Base-by-base conservation (phyloP, 169 alveolate species). In the Eimeria zaria region DNA sequence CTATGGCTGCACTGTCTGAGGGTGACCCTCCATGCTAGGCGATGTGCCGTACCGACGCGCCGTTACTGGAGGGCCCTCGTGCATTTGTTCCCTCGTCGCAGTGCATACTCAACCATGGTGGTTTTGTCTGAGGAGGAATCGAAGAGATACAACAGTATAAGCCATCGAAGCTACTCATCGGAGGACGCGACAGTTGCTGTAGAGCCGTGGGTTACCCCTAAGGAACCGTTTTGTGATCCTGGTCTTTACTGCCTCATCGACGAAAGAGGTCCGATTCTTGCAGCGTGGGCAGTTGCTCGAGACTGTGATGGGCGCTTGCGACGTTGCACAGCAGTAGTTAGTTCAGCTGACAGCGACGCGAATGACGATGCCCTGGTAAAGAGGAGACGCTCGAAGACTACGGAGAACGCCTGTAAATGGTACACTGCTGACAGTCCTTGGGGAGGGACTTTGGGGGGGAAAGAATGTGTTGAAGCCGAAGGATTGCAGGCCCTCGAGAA, bases 1-100 rank as follows among this genome's bases (percentile, higher is more conserved):
- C 44, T 87, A 24, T 87, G 83, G 93, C 78, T 20, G 67, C 93
- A 87, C 81, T 87, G 93, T 33, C 81, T 87, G 81, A 36, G 93
- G 58, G 93, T 87, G 64, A 87, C 93, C 73, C 93, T 87, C 62
- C 78, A 87, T n/a, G 93, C 93, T 44, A 48, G 93, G 78, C 93
- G 93, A 67, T 87, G 93, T 62, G 55, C 93, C 53, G 62, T 87
- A 12, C 78, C 64, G 64, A 87, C 93, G 2, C 93, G 93, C 81
- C 80, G 93, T 20, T 60, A 62, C 73, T 87, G 93, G 93, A 87
- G 44, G 83, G 93, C 93, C 80, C 20, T 87, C 83, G 81, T 87
- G 33, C 93, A 69, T 11, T 58, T 87, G n/a, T 87, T 87, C 93
- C 93, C 93, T 39, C 51, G 93, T 36, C 93, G 93, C n/a, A 87